Conservation (phyloP, 495 filamentous ascomycete genomes). For the Aspergillus leporis region DNA sequence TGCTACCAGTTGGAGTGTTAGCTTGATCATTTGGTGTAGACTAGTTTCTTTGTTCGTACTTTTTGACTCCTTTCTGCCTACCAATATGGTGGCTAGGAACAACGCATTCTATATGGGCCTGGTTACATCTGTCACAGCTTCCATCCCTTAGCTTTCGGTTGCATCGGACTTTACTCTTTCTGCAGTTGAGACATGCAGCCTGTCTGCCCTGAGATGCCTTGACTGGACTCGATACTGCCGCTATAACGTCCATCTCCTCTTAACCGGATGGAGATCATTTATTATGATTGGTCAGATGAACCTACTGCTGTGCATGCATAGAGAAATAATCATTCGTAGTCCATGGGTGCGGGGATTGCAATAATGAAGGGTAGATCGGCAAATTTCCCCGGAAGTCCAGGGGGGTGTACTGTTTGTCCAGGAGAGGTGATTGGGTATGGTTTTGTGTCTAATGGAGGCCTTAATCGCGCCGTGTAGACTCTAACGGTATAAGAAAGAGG, state of each 20-base stretch:
- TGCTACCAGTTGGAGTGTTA: slow-evolving; percentile 46
- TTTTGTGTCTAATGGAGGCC: too few species aligned
- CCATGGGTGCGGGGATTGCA: too few species aligned
- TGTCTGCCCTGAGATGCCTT: slow-evolving; percentile 37
- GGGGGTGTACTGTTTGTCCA: too few species aligned
- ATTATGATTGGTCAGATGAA: neutral
- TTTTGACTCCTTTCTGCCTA: slow-evolving; percentile 72
- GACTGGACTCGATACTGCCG: neutral
- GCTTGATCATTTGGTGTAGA: neutral
- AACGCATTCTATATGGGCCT: slow-evolving; percentile 58
- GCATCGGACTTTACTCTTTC: slow-evolving; percentile 69
- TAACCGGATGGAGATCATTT: neutral
- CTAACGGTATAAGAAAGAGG: too few species aligned
- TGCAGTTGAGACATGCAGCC: slow-evolving; percentile 68
- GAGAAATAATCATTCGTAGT: neutral
- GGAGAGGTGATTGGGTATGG: too few species aligned
- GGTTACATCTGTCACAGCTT: slow-evolving; percentile 63
- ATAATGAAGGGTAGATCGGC: too few species aligned
- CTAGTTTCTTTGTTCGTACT: slow-evolving; percentile 45
- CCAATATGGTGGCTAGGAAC: slow-evolving; percentile 70
- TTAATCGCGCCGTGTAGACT: too few species aligned
- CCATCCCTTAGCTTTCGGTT: slow-evolving; percentile 49
- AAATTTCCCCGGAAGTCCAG: too few species aligned
- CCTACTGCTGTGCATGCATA: neutral
- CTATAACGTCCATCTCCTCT: slow-evolving; percentile 17